Percentiles rank a stretch among this genome's conserved stretches.
phyloP scores from a whole-genome alignment of 768 basidiomycete genomes.

The Phaeotremella fagi region DNA sequence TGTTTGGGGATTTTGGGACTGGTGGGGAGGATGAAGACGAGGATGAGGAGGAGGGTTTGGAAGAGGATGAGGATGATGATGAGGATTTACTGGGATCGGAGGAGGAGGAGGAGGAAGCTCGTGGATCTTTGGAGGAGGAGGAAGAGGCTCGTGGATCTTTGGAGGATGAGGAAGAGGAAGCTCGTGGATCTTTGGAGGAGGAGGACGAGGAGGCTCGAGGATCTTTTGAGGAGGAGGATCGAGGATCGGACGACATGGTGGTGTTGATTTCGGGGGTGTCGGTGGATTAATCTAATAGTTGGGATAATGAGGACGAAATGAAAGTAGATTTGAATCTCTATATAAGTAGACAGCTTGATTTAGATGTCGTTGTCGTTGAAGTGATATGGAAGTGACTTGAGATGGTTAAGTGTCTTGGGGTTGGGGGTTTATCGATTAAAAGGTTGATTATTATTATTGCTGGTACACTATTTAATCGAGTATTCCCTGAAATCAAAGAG shows the following conservation, averaged over 20 bases:
- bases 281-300: no score
- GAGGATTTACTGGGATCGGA: constrained; percentile 1
- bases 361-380: no score
- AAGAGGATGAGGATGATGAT: constrained; percentile 8
- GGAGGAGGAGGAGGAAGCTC: not conserved
- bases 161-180: not conserved
- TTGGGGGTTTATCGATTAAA: no score
- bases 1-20: constrained; percentile 14
- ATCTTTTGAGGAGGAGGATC: not conserved
- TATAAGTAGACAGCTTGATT: no score
- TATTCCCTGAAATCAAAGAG: no score
- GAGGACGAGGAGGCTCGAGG: not conserved
- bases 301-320: no score
- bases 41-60: constrained; percentile 5
- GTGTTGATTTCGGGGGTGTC: no score
- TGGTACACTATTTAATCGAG: no score
- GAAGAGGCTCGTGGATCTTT: not conserved
- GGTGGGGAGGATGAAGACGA: constrained; percentile 9
- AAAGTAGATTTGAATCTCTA: no score
- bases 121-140: constrained; percentile 7
- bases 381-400: no score
- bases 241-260: not conserved
- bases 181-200: not conserved
- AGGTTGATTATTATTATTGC: no score
- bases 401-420: no score